Conservation (phyloP, 2,329 filamentous ascomycete genomes). For the Thermomyces lanuginosus region DNA sequence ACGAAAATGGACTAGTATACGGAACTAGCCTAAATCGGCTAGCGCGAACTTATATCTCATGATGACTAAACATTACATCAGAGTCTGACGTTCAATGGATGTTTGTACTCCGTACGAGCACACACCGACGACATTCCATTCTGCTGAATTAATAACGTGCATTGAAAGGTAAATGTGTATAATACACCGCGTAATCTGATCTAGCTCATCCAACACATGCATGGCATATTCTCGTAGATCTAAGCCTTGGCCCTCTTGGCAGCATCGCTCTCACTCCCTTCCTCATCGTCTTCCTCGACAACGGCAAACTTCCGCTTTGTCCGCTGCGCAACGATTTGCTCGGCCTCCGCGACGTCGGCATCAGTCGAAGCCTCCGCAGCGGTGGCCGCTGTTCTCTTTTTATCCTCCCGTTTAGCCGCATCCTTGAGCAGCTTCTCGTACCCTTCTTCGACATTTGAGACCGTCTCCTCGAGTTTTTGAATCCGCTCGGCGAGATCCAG, state of each 20-base stretch:
- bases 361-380: constrained; percentile 10
- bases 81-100: no score
- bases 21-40: no score
- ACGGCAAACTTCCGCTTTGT: constrained; percentile 18
- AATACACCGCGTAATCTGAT: no score
- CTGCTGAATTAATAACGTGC: no score
- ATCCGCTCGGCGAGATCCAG: constrained; percentile 40
- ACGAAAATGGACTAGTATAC: no score
- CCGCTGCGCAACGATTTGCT: constrained; percentile 8
- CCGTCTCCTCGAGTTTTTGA: constrained; percentile 43
- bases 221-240: no score
- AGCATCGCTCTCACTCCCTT: constrained; percentile 11
- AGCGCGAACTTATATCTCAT: no score
- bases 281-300: constrained; percentile 14
- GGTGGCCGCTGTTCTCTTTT: constrained; percentile 7
- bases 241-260: constrained; percentile 20
- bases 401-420: constrained; percentile 19
- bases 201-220: no score
- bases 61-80: no score
- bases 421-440: constrained; percentile 39
- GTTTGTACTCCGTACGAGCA: no score
- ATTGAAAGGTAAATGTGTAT: no score
- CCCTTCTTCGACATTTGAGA: constrained; percentile 41
- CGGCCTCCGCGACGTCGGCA: constrained; percentile 6
- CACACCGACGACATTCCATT: no score